These are phyloP conservation scores for Aspergillus sp. DNA, from an alignment of 2,329 filamentous ascomycete species.

Conservation along the genomic window DNA sequence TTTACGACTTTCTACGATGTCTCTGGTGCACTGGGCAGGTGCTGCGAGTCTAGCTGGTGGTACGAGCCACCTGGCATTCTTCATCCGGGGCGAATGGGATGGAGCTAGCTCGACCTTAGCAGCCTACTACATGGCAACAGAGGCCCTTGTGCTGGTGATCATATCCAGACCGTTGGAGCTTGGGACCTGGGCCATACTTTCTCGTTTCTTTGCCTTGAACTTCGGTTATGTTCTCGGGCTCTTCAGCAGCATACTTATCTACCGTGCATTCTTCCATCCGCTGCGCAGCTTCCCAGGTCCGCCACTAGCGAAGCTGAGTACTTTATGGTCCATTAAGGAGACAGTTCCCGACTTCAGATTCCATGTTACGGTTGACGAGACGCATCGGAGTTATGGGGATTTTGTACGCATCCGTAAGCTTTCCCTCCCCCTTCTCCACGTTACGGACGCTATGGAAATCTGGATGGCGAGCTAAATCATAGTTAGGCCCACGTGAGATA, in stretches of 20 bases:
- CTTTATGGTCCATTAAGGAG: not conserved
- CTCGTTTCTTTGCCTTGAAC: not conserved
- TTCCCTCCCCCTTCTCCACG: not conserved
- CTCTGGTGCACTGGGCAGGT: too few species aligned
- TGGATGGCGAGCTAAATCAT: not conserved
- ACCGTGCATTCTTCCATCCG: slow-evolving; percentile 14
- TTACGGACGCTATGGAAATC: not conserved
- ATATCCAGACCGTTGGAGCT: not conserved
- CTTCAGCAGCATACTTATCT: slow-evolving; percentile 2
- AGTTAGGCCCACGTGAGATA: slow-evolving; percentile 1
- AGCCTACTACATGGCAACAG: too few species aligned
- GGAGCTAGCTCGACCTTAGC: too few species aligned
- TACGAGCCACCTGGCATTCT: too few species aligned
- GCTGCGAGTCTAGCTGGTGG: too few species aligned
- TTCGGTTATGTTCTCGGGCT: not conserved
- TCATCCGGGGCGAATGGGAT: too few species aligned
- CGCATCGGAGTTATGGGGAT: slow-evolving; percentile 2
- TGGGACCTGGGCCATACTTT: not conserved
- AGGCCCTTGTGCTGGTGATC: not conserved
- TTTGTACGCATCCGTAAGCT: not conserved
- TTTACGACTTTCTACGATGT: too few species aligned
- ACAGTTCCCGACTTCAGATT: not conserved
- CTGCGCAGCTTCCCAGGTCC: slow-evolving; percentile 15
- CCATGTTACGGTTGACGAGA: slow-evolving; percentile 1
- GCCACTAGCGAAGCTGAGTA: not conserved